Base-by-base conservation (phyloP, 108 stramenopile species). In the Nitzschia sp. region DNA sequence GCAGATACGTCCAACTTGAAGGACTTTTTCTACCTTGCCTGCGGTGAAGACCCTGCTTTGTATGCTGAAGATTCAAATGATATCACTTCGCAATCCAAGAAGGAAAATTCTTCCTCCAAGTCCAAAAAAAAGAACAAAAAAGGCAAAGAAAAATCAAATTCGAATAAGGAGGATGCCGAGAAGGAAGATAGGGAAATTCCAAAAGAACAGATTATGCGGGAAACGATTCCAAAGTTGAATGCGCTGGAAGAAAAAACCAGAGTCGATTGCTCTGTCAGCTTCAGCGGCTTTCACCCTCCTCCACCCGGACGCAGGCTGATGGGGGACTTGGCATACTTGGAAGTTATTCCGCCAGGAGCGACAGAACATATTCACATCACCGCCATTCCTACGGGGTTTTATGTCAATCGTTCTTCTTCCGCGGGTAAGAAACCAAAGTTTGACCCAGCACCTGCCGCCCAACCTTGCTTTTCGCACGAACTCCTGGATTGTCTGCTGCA, bases 271-370 rank as follows among this genome's bases (percentile, higher is more conserved):
- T 67, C 69, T 52, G 72, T 98, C 32, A 63, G 73, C 27, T 74
- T 83, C 47, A 86, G 88, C 66, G 93, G 94, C 32, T 96, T 93
- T 72, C 96, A 98, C 72, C 77, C 84, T 0, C 96, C 96, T 4
- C 97, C 97, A 3, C 52, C 92, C 22, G 73, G 66, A 55, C 89
- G 98, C 26, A 73, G 80, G 28, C 66, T 92, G 68, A 63, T 90
- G 45, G 97, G 96, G 16, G 98, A 99, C 76, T 81, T 99, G 45
- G 80, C 96, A 22, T 99, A 99, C 70, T 65, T 98, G 31, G 94
- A 96, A 67, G 90, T 91, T 19, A 55, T 71, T 26, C 44, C 82
- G 16, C 83, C 89, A 3, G 87, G 83, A 22, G 80, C 69, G 25
- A 46, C 68, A 17, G n/a, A 53, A 0, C 29, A 61, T 4, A 59